Percentiles rank a stretch among this genome's conserved stretches.
phyloP scores from a whole-genome alignment of 805 yeast genomes.

The Pichia californica region DNA sequence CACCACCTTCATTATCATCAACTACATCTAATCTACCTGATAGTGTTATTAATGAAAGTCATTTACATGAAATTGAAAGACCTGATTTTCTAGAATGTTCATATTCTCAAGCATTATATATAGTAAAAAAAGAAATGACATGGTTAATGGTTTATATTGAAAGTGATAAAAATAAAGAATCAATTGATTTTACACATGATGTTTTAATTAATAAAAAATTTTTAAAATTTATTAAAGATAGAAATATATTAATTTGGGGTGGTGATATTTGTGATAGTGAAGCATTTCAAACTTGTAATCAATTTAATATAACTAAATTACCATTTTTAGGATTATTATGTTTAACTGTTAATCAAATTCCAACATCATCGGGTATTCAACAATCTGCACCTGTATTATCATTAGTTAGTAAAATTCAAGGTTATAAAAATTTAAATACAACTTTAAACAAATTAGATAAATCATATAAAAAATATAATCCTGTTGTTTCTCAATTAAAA shows the following conservation, averaged over 20 bases:
- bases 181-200: slow-evolving; percentile 43
- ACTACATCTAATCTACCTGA: no score
- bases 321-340: slow-evolving; percentile 82
- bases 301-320: slow-evolving; percentile 60
- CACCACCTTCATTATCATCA: no score
- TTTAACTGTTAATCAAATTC: slow-evolving; percentile 49
- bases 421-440: slow-evolving; percentile 36
- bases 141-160: slow-evolving; percentile 71
- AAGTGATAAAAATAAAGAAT: slow-evolving; percentile 63
- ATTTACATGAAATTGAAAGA: slow-evolving; percentile 20
- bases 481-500: slow-evolving; percentile 47
- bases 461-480: slow-evolving; percentile 46
- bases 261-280: slow-evolving; percentile 80
- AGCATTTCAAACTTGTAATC: slow-evolving; percentile 74
- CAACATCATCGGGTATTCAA: slow-evolving; percentile 51
- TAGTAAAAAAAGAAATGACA: slow-evolving; percentile 62
- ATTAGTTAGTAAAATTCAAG: slow-evolving; percentile 58
- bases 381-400: slow-evolving; percentile 52
- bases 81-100: slow-evolving; percentile 60
- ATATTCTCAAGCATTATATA: slow-evolving; percentile 70
- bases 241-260: slow-evolving; percentile 72
- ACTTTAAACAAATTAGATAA: slow-evolving; percentile 34
- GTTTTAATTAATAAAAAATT: slow-evolving; percentile 50
- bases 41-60: slow-evolving; percentile 6
- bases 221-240: slow-evolving; percentile 39